Evolutionary conservation across 177 flowering plant species (phyloP).

Genomic region (Tripterygium wilfordii): DNA sequence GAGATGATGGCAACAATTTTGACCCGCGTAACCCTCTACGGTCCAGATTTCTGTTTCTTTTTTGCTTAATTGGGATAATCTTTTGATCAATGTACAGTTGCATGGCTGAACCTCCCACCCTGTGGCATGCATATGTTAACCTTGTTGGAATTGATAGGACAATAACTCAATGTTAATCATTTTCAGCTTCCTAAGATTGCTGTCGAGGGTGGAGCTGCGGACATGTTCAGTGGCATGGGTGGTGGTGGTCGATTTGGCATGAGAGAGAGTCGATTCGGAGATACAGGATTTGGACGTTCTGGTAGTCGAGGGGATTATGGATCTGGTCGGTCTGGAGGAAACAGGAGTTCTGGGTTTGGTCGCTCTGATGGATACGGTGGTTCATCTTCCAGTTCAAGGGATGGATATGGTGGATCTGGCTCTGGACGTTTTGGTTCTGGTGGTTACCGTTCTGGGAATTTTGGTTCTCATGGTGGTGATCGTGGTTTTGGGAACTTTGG

Average conservation of each 20-base stretch:
- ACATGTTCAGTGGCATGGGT: conserved; percentile 37
- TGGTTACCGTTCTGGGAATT: conserved; percentile 31
- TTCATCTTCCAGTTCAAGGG: too few species aligned
- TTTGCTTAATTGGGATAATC: too few species aligned
- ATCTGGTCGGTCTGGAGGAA: conserved; percentile 32
- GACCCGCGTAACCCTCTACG: too few species aligned
- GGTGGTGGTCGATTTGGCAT: conserved; percentile 36
- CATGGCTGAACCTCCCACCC: too few species aligned
- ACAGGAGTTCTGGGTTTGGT: conserved; percentile 21
- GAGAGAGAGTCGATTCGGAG: conserved; percentile 28
- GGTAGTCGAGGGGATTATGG: conserved; percentile 28
- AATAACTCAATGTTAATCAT: neutral
- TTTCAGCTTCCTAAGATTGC: conserved; percentile 64
- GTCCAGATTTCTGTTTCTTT: too few species aligned
- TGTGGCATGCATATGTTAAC: too few species aligned
- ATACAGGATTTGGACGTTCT: conserved; percentile 25
- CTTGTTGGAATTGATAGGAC: too few species aligned
- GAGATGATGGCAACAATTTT: too few species aligned
- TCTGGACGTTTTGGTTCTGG: conserved; percentile 26
- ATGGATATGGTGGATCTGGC: conserved; percentile 36
- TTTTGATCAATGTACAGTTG: too few species aligned
- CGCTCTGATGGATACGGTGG: conserved; percentile 32
- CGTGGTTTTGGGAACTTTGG: conserved; percentile 20
- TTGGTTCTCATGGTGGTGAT: conserved; percentile 22
- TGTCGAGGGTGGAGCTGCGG: conserved; percentile 32